Evolutionary conservation across 1,139 yeast species (phyloP).

Genomic region (Geotrichum reessii): DNA sequence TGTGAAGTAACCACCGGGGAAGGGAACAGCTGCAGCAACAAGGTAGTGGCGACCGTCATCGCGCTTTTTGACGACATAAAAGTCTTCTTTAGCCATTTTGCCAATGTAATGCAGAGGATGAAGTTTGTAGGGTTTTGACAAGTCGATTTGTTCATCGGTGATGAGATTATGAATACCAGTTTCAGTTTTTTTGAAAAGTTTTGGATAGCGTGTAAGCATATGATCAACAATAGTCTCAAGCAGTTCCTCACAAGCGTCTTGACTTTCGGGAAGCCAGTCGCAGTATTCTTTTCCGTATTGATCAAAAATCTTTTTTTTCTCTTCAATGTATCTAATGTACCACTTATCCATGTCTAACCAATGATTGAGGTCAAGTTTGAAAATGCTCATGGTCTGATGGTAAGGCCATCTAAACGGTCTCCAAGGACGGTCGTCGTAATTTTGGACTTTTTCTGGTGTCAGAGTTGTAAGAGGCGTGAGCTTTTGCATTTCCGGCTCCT

Average conservation of each 20-base stretch:
- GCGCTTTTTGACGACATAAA: conserved; percentile 51
- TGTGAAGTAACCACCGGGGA: conserved; percentile 72
- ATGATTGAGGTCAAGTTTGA: conserved; percentile 61
- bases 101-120: conserved; percentile 59
- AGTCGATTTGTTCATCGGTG: conserved; percentile 56
- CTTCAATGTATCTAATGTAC: conserved; percentile 59
- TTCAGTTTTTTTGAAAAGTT: conserved; percentile 50
- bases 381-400: conserved; percentile 74
- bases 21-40: conserved; percentile 70
- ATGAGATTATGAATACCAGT: conserved; percentile 54
- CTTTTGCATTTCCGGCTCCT: conserved; percentile 13
- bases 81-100: conserved; percentile 71
- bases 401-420: conserved; percentile 77
- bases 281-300: conserved; percentile 57
- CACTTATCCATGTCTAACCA: conserved; percentile 80
- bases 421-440: conserved; percentile 73
- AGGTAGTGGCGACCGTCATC: conserved; percentile 57
- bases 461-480: conserved; percentile 48
- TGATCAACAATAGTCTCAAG: conserved; percentile 59
- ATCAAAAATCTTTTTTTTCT: conserved; percentile 53
- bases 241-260: conserved; percentile 56
- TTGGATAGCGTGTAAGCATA: conserved; percentile 56
- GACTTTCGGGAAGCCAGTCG: conserved; percentile 65
- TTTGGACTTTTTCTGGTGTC: conserved; percentile 60
- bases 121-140: conserved; percentile 53